Conservation (phyloP, 805 yeast species). For the Candida broadrunensis region DNA sequence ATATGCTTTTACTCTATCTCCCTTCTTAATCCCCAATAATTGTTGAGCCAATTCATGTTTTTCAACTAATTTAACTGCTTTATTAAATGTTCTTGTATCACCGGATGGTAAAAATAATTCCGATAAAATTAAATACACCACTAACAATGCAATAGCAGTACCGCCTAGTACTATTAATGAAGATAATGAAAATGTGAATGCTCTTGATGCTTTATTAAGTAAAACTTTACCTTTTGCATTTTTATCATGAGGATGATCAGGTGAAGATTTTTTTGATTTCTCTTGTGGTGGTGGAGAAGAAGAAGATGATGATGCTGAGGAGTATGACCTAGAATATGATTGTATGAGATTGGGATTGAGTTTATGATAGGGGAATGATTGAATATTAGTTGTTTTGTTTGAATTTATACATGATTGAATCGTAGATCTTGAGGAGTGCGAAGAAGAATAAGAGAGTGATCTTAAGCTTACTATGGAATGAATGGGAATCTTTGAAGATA, state of each 20-base stretch:
- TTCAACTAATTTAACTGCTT: constrained; percentile 77
- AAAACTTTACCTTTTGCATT: constrained; percentile 39
- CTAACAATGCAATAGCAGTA: constrained; percentile 60
- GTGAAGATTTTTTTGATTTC: constrained; percentile 23
- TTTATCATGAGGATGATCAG: constrained; percentile 22
- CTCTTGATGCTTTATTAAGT: constrained; percentile 49
- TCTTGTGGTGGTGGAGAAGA: constrained; percentile 28
- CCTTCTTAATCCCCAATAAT: constrained; percentile 51
- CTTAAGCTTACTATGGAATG: not conserved
- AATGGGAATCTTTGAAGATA: not conserved
- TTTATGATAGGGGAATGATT: no score
- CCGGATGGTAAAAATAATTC: constrained; percentile 88
- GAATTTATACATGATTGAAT: no score
- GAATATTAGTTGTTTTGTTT: no score
- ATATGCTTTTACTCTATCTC: constrained; percentile 72
- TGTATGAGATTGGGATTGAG: no score
- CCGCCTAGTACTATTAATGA: constrained; percentile 66
- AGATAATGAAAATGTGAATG: constrained; percentile 60
- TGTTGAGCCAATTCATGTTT: constrained; percentile 58
- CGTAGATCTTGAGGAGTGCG: no score
- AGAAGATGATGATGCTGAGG: not conserved
- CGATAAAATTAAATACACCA: constrained; percentile 71
- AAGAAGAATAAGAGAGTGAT: no score
- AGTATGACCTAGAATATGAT: no score
- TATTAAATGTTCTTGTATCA: constrained; percentile 85